Base-by-base conservation (phyloP, 2,329 filamentous ascomycete genomes). In the Lasiodiplodia hormozganensis region DNA sequence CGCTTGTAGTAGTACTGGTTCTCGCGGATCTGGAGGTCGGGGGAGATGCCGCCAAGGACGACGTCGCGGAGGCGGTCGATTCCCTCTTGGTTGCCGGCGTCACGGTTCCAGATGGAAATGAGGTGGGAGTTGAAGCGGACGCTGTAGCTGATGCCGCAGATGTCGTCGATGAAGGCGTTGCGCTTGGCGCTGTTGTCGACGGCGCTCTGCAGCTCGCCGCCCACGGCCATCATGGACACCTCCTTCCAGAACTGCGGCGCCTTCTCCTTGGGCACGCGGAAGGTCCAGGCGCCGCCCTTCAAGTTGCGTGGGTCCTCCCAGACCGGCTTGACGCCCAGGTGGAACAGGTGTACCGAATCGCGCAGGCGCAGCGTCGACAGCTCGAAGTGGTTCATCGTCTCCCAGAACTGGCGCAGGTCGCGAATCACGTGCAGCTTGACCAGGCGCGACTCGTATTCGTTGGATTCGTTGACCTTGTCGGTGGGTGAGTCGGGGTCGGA, bases 81-180 rank as follows among this genome's bases (percentile, higher is more conserved):
- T 6, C 93, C 96, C 73, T 87, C 89, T 76, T 92, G 86, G 80
- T 96, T 94, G 70, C 89, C 90, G 25, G 90, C 90, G 76, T 97
- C 92, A 71, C 96, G 92, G 82, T 97, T 96, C 95, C 95, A 98
- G 76, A 98, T 88, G 73, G 92, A 92, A 77, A 97, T 91, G 71
- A 97, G 88, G 78, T 95, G 90, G 36, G 90, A 91, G 82, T 94
- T 97, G 86, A 96, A 96, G 74, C 94, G 90, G 69, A 95, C 92
- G 1, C 92, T 94, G 72, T 96, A 89, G 52, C 92, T 93, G 57
- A 97, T 90, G 62, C 95, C 95, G 78, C 94, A 96, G 73, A 98
- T 86, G 73, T 89, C 91, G 77, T 97, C 93, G 78, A 92, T 93
- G 75, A 85, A 85, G 1, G 76, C 87, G 69, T 87, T 85, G 62